Evolutionary conservation across 208 protist genomes (phyloP).

Genomic region (Histomonas meleagridis): DNA sequence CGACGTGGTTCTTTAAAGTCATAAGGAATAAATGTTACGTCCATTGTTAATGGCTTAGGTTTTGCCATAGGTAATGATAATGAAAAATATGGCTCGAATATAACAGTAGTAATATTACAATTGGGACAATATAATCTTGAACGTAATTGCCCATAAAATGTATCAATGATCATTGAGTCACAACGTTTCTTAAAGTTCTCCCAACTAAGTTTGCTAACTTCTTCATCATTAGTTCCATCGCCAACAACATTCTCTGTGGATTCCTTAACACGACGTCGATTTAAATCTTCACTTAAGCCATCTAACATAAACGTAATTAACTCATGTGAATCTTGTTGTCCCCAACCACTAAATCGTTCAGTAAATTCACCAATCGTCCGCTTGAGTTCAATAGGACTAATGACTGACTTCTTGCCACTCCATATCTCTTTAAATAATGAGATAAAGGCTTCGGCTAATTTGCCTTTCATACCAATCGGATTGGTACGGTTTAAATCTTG

Average conservation of each 20-base stretch:
- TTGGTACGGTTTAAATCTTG: not conserved
- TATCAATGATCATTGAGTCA: slow-evolving; percentile 22
- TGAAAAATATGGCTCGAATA: not conserved
- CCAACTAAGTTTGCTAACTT: not conserved
- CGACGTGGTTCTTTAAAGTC: not conserved
- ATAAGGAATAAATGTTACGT: not conserved
- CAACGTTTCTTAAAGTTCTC: not conserved
- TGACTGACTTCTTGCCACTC: not conserved
- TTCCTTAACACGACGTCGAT: slow-evolving; percentile 53
- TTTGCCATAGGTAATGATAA: not conserved
- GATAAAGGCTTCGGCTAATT: not conserved
- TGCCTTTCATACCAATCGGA: not conserved
- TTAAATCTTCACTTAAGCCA: slow-evolving; percentile 70
- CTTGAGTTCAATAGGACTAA: slow-evolving; percentile 38
- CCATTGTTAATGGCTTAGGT: not conserved
- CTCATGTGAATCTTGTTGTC: slow-evolving; percentile 52
- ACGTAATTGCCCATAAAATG: not conserved
- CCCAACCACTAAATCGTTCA: not conserved
- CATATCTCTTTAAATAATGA: not conserved
- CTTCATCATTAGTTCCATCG: slow-evolving; percentile 29
- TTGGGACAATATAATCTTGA: not conserved
- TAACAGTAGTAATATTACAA: not conserved
- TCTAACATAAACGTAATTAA: slow-evolving; percentile 64
- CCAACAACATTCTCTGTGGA: slow-evolving; percentile 44
- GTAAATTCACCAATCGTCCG: slow-evolving; percentile 45